These are phyloP conservation scores for Drechslerella dactyloides DNA, from an alignment of 2,329 filamentous ascomycete genomes.

Conservation along the genomic window DNA sequence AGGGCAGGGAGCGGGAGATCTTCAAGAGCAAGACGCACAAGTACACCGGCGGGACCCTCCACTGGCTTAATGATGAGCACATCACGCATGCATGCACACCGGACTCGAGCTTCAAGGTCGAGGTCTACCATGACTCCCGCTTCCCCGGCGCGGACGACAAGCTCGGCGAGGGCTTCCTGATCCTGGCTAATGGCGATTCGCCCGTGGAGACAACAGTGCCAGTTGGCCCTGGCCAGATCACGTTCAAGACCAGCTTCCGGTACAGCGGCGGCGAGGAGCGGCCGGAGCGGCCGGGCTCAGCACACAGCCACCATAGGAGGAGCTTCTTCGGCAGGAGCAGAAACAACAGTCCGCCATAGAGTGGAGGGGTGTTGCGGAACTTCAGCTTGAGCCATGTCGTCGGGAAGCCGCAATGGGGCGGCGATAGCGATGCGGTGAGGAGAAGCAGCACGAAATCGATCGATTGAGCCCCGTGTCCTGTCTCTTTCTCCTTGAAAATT, in stretches of 20 bases:
- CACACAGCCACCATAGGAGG: constrained; percentile 31
- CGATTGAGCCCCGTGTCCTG: constrained; percentile 15
- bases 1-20: constrained; percentile 74
- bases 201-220: constrained; percentile 74
- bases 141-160: constrained; percentile 82
- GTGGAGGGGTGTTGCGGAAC: constrained; percentile 33
- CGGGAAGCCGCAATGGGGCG: constrained; percentile 4
- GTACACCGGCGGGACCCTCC: constrained; percentile 68
- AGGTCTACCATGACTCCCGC: constrained; percentile 78
- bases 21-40: constrained; percentile 94
- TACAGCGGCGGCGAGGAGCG: constrained; percentile 61
- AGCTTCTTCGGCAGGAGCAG: constrained; percentile 28
- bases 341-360: constrained; percentile 45
- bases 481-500: background rate
- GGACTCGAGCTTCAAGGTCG: constrained; percentile 83
- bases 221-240: constrained; percentile 75
- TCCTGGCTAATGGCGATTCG: constrained; percentile 78
- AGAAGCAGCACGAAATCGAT: constrained; percentile 37
- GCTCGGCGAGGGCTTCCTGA: constrained; percentile 85
- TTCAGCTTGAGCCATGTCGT: constrained; percentile 37
- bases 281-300: constrained; percentile 14
- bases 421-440: background rate
- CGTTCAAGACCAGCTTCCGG: constrained; percentile 75
- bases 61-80: constrained; percentile 80
- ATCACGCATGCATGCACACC: constrained; percentile 70